Conservation (phyloP, 495 filamentous ascomycete species). For the Penicillium arizonense region DNA sequence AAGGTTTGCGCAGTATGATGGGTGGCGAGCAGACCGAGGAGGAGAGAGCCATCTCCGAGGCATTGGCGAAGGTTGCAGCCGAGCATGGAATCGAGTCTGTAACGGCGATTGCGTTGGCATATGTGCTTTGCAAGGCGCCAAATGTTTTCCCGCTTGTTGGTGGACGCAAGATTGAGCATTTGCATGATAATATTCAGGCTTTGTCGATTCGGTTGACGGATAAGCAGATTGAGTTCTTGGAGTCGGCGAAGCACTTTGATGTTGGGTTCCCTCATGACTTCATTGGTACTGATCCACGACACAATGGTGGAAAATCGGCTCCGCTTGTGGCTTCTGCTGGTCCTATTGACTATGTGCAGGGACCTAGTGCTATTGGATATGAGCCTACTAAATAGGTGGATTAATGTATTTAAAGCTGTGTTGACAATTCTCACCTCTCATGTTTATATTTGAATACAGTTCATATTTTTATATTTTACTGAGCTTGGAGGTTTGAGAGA, state of each 20-base stretch:
- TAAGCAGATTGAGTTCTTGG: conserved; percentile 58
- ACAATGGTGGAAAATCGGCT: conserved; percentile 37
- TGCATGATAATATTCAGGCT: conserved; percentile 62
- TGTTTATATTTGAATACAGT: too few relatives aligned
- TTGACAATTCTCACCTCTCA: too few relatives aligned
- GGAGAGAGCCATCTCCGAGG: conserved; percentile 41
- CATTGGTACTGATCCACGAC: conserved; percentile 34
- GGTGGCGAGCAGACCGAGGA: conserved; percentile 30
- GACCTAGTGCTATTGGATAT: conserved; percentile 29
- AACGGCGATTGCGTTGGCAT: conserved; percentile 66
- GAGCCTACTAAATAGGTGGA: conserved; percentile 5
- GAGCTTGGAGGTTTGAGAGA: too few relatives aligned
- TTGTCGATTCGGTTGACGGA: conserved; percentile 51
- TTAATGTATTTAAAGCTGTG: neutral
- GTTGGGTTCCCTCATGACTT: conserved; percentile 53
- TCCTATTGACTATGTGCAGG: conserved; percentile 42
- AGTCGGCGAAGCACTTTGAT: conserved; percentile 48
- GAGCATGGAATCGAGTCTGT: conserved; percentile 45
- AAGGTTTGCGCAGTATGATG: conserved; percentile 26
- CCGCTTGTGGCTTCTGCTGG: conserved; percentile 41
- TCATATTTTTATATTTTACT: too few relatives aligned
- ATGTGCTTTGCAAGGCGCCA: conserved; percentile 69
- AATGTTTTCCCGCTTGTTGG: conserved; percentile 79
- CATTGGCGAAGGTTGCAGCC: conserved; percentile 50
- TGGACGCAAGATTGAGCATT: conserved; percentile 61